Conservation (phyloP, 2,329 filamentous ascomycete species). For the Calonectria hongkongensis region DNA sequence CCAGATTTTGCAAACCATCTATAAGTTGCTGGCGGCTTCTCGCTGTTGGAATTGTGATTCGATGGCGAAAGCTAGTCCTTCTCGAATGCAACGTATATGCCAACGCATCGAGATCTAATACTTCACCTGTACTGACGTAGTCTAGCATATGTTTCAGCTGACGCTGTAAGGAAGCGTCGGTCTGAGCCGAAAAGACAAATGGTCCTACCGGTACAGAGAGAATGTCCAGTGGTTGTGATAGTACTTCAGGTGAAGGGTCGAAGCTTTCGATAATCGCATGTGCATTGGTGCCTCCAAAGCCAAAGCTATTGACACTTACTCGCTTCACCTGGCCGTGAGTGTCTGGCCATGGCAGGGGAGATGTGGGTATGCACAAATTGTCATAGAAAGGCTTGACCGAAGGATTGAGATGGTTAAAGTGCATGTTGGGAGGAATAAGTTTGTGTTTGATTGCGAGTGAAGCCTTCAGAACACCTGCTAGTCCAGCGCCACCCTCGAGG, state of each 20-base stretch:
- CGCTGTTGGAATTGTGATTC: background rate
- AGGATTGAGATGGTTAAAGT: background rate
- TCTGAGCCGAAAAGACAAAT: background rate
- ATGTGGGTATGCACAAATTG: background rate
- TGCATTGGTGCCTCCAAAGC: background rate
- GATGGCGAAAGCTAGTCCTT: background rate
- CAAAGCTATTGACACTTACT: background rate
- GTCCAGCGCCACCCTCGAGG: background rate
- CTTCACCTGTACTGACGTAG: background rate
- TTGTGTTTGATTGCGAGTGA: background rate
- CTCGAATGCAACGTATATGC: constrained; percentile 2
- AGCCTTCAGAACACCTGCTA: background rate
- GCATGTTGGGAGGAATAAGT: background rate
- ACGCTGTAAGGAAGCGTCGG: background rate
- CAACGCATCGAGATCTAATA: background rate
- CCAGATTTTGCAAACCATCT: background rate
- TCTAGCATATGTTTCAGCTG: background rate
- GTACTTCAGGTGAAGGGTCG: background rate
- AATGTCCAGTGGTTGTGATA: too few relatives aligned
- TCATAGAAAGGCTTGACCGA: background rate
- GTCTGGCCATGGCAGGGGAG: background rate
- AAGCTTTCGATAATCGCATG: background rate
- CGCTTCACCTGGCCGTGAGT: background rate
- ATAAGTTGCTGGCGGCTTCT: background rate
- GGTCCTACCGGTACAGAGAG: background rate